Evolutionary conservation across 2,329 filamentous ascomycete species (phyloP), one percentile per base, ranked within the genome.

Genomic region (Incumbomyces lentus): DNA sequence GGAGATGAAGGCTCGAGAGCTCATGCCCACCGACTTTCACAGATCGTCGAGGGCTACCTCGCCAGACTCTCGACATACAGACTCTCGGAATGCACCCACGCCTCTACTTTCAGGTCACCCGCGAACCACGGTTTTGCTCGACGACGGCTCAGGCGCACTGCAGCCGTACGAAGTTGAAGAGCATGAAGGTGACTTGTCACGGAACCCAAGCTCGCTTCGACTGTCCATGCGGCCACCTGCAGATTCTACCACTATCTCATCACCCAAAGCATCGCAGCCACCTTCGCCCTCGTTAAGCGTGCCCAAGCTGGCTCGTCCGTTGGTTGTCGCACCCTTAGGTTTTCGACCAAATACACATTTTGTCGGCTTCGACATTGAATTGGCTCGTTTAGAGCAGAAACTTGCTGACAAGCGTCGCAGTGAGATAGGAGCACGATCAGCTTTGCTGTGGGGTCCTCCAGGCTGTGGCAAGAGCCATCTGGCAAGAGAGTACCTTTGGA

Each of bases 401-500:
- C 64, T 85, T 2, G 76, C 71, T 55, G 76, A 81, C 54, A 66
- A 68, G 22, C 72, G 76, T 40, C 74, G 78, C 33, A 67, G 78
- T 32, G 67, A 69, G 6, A 64, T 75, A 38, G 78, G 79, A 13
- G 79, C 79, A 1, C 75, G 75, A 18, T 77, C 80, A 1, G 79
- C 82, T 1, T 64, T 85, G 7, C 71, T 86, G 10, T 75, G 77
- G 52, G 78, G 77, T 31, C 74, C 79, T 33, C 76, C 80, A 1
- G 82, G 82, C 1, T 76, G 76, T 12, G 82, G 82, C 2, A 86
- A 86, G 62, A 80, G 79, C 1, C 81, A 84, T 55, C 65, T 85
- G 12, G 80, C 80, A 22, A 71, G 81, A 2, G 71, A 85, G 60
- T 85, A 84, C 58, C 73, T 82, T 26, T 82, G 79, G 55, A 61